Evolutionary conservation across 345 rosid species (phyloP), one percentile per base, ranked within the genome.

Genomic region (Citrus mangshanensis): DNA sequence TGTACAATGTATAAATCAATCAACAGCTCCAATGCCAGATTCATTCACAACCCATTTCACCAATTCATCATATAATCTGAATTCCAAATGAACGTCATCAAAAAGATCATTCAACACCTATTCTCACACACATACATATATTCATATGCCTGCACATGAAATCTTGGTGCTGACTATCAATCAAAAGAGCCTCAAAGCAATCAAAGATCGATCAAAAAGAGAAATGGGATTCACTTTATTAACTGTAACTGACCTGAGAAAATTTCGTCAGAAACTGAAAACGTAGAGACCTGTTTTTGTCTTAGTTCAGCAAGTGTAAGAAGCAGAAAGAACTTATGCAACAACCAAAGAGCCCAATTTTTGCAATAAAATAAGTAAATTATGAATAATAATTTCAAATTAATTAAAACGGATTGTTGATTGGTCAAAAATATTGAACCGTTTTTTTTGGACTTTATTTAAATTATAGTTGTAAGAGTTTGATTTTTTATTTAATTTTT

Each of bases 11-110:
- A 62, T 21, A 61, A 19, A 32, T 32, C 35, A 32, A 55, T 22
- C 7, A 34, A 56, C 8, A 58, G 22, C n/a, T 13, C 35, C 54
- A 73, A 73, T 73, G 34, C 18, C 35, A 73, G 62, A 58, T 59
- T 58, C 66, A 24, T 13, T 58, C 67, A 14, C 76, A 24, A 73
- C 66, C 76, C 76, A 37, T 24, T 59, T 73, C n/a, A 59, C n/a
- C 5, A 73, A 73, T 35, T 30, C 54, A 35, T 24, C 22, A 9
- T 32, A 38, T 1, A 28, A 59, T 58, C 27, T 40, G 22, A 35
- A 24, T 12, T 46, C 10, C 58, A 46, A 67, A 24, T 25, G 6
- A 24, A 69, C 22, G 46, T 69, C 32, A 40, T 14, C 2, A 66
- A 66, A 42, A 69, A 24, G 2, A 66, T 9, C 38, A 35, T 22